These are phyloP conservation scores for Ceratobasidium sp. DNA, from an alignment of 1,284 basidiomycete genomes.

Conservation along the genomic window DNA sequence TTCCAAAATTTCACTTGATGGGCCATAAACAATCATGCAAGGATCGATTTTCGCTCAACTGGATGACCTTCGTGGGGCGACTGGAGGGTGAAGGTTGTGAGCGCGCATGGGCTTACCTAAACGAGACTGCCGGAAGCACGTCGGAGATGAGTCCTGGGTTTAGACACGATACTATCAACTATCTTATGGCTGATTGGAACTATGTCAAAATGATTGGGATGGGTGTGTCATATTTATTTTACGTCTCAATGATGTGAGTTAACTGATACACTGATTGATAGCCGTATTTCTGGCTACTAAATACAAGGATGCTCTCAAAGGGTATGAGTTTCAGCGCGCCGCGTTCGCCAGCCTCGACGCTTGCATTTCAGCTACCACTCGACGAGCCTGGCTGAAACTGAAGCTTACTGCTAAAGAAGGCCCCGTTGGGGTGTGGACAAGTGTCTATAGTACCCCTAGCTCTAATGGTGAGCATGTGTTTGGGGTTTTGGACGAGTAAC, in stretches of 20 bases:
- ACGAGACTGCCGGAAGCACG: constrained; percentile 16
- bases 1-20: constrained; percentile 17
- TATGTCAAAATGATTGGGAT: constrained; percentile 1
- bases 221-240: background rate
- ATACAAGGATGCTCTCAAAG: background rate
- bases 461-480: no score
- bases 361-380: background rate
- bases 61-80: background rate
- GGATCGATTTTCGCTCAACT: constrained; percentile 5
- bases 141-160: constrained; percentile 21
- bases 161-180: background rate
- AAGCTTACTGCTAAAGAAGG: background rate
- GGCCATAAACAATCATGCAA: background rate
- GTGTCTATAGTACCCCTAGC: constrained; percentile 4
- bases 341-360: background rate
- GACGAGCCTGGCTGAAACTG: background rate
- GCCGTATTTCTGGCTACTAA: background rate
- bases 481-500: no score
- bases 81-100: constrained; percentile 25
- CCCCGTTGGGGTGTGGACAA: background rate
- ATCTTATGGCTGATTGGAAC: constrained; percentile 12
- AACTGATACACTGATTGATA: background rate
- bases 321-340: background rate
- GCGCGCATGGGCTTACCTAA: constrained; percentile 3
- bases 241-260: background rate